phyloP scores from a whole-genome alignment of 805 yeast genomes.

The Candida michaelii region DNA sequence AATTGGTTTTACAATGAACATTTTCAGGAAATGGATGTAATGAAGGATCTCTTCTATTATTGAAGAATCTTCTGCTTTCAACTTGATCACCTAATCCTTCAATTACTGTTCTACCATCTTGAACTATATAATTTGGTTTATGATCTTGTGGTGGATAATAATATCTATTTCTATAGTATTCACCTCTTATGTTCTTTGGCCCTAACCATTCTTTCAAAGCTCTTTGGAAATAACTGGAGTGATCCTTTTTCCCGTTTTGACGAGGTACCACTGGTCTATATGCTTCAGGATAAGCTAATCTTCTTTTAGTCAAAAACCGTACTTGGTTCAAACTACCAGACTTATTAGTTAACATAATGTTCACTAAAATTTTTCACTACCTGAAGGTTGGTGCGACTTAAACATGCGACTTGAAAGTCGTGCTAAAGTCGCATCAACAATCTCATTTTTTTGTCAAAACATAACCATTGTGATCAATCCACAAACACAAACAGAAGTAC shows the following conservation, averaged over 20 bases:
- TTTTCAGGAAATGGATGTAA: constrained; percentile 84
- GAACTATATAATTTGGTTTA: constrained; percentile 69
- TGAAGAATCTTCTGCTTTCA: constrained; percentile 14
- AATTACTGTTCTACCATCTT: constrained; percentile 44
- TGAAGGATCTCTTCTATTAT: constrained; percentile 23
- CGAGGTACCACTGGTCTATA: constrained; percentile 34
- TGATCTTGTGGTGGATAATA: constrained; percentile 66
- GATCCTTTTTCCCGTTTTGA: constrained; percentile 37
- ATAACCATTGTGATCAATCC: not conserved
- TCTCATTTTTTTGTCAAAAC: constrained; percentile 3
- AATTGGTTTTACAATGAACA: constrained; percentile 64
- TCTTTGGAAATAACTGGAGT: constrained; percentile 54
- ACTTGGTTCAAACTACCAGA: constrained; percentile 1
- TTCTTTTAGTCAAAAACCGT: constrained; percentile 17
- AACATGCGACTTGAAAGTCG: not conserved
- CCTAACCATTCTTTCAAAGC: constrained; percentile 78
- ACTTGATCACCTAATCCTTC: constrained; percentile 6
- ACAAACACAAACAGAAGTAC: not conserved
- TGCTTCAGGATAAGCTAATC: constrained; percentile 33
- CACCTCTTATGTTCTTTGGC: constrained; percentile 80
- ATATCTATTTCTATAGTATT: constrained; percentile 74
- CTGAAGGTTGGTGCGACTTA: not conserved
- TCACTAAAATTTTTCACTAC: constrained; percentile 6
- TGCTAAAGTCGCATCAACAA: not conserved
- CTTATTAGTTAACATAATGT: not conserved